Evolutionary conservation across 192 early-diverging fungal genomes (phyloP).

Genomic region (Coemansia furcata): DNA sequence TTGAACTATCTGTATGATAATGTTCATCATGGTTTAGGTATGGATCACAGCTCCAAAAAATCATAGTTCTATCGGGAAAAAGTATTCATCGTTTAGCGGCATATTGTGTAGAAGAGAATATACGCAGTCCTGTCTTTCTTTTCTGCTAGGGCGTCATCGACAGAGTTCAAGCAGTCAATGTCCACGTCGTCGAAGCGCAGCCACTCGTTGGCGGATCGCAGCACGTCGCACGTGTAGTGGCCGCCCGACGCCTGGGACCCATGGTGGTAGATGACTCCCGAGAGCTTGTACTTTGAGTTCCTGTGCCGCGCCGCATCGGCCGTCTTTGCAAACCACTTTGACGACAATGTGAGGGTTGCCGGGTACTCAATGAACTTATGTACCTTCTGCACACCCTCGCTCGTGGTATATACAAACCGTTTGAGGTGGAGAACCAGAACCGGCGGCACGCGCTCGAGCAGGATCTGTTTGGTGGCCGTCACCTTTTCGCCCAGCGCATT

Average conservation of each 20-base stretch:
- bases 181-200: conserved; percentile 88
- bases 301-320: conserved; percentile 22
- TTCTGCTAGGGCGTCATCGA: conserved; percentile 34
- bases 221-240: conserved; percentile 96
- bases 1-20: too few relatives aligned
- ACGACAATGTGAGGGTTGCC: conserved; percentile 59
- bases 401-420: conserved; percentile 81
- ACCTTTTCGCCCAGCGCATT: conserved; percentile 35
- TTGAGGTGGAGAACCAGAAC: conserved; percentile 94
- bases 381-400: conserved; percentile 79
- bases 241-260: conserved; percentile 83
- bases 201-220: conserved; percentile 74
- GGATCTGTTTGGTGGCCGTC: conserved; percentile 78
- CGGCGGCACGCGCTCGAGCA: conserved; percentile 80
- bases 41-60: too few relatives aligned
- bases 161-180: conserved; percentile 53
- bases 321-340: conserved; percentile 49
- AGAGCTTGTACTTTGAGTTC: conserved; percentile 63
- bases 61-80: not conserved
- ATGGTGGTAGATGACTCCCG: conserved; percentile 95
- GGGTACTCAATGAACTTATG: conserved; percentile 81
- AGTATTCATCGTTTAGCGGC: not conserved
- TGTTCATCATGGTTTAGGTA: too few relatives aligned
- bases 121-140: conserved; percentile 52
- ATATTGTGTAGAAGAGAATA: conserved; percentile 49